phyloP scores from a whole-genome alignment of 805 yeast species.

The Metschnikowia peoriensis region DNA sequence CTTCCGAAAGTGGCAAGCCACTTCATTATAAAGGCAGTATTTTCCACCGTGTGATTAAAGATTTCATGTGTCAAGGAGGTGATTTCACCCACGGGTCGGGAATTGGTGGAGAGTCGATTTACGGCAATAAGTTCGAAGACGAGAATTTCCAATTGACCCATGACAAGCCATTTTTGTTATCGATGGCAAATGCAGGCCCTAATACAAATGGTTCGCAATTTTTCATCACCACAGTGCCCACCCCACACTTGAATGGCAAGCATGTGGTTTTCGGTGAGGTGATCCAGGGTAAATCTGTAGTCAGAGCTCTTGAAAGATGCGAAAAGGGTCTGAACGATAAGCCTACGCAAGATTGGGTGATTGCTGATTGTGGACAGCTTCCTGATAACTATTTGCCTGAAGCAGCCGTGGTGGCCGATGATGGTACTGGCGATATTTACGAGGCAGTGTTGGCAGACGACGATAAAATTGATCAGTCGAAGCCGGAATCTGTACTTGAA shows the following conservation, averaged over 20 bases:
- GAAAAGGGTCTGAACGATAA: slow-evolving; percentile 65
- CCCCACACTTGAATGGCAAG: slow-evolving; percentile 90
- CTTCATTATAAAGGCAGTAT: slow-evolving; percentile 75
- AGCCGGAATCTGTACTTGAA: slow-evolving; percentile 63
- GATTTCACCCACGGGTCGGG: slow-evolving; percentile 77
- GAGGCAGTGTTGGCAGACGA: slow-evolving; percentile 79
- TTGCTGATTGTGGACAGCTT: slow-evolving; percentile 76
- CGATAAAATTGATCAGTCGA: slow-evolving; percentile 53
- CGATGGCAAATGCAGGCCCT: slow-evolving; percentile 99
- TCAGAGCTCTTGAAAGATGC: slow-evolving; percentile 71
- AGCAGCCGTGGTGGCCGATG: slow-evolving; percentile 51
- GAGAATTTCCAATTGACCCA: slow-evolving; percentile 80
- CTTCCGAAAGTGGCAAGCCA: slow-evolving; percentile 58
- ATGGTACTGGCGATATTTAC: slow-evolving; percentile 81
- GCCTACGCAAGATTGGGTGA: slow-evolving; percentile 68
- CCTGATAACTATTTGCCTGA: slow-evolving; percentile 56
- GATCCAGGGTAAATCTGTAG: slow-evolving; percentile 73
- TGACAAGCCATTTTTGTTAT: slow-evolving; percentile 79
- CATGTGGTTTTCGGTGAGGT: slow-evolving; percentile 96
- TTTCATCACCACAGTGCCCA: slow-evolving; percentile 86
- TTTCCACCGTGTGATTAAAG: slow-evolving; percentile 90
- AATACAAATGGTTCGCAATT: slow-evolving; percentile 98
- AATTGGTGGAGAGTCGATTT: slow-evolving; percentile 88
- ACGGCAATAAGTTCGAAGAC: slow-evolving; percentile 83
- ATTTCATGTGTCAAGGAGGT: slow-evolving; percentile 94